phyloP scores from a whole-genome alignment of 2,329 filamentous ascomycete species.

The Phaeosphaeriaceae sp. region DNA sequence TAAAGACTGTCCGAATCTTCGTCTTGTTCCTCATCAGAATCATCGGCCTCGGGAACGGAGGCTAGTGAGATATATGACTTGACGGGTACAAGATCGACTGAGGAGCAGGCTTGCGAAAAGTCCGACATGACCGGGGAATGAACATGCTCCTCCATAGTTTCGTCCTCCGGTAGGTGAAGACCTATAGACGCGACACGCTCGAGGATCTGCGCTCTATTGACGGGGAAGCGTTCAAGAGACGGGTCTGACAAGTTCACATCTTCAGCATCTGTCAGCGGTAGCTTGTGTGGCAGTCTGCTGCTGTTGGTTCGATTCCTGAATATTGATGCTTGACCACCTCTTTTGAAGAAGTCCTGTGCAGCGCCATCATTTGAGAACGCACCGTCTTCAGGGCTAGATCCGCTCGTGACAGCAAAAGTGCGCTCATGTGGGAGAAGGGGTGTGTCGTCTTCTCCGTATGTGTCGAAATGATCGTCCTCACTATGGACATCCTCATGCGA shows the following conservation, averaged over 20 bases:
- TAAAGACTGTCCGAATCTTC: conserved; percentile 22
- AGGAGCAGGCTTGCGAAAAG: conserved; percentile 39
- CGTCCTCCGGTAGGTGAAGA: conserved; percentile 33
- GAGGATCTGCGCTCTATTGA: conserved; percentile 34
- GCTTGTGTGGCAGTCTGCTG: conserved; percentile 33
- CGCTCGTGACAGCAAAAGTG: conserved; percentile 13
- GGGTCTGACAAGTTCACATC: conserved; percentile 37
- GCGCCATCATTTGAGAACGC: not conserved
- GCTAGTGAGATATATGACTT: conserved; percentile 37
- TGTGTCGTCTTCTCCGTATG: conserved; percentile 13
- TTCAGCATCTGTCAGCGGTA: conserved; percentile 37
- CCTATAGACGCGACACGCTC: conserved; percentile 38
- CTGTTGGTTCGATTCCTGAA: conserved; percentile 30
- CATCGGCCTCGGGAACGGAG: conserved; percentile 30
- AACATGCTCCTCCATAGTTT: conserved; percentile 18
- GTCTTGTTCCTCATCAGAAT: conserved; percentile 28
- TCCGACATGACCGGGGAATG: conserved; percentile 34
- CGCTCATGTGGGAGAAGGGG: conserved; percentile 35
- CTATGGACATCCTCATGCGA: conserved; percentile 2
- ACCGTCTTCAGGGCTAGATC: conserved; percentile 22
- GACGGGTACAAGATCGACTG: conserved; percentile 33
- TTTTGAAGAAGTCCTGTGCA: conserved; percentile 14
- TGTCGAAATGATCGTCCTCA: conserved; percentile 1
- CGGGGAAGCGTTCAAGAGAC: conserved; percentile 38
- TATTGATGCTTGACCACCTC: conserved; percentile 13